Conservation (phyloP, 257 asterid genomes). For the Solanum bulbocastanum region DNA sequence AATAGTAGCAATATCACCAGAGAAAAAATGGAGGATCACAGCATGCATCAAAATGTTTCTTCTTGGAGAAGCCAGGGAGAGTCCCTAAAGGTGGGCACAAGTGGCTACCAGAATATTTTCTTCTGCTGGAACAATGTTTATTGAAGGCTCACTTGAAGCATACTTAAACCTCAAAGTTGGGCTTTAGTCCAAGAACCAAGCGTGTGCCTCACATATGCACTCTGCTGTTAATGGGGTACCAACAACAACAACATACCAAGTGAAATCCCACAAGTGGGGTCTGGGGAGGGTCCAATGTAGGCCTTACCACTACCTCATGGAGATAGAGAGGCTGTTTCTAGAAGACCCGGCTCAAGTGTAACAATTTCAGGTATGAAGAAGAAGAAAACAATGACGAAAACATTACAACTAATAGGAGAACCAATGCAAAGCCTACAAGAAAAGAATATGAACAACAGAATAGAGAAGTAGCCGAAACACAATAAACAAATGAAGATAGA, state of each 20-base stretch:
- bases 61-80: background rate
- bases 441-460: background rate
- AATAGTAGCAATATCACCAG: background rate
- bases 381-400: background rate
- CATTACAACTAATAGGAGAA: background rate
- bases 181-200: background rate
- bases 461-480: background rate
- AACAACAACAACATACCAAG: background rate
- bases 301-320: background rate
- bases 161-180: no score
- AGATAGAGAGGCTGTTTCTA: background rate
- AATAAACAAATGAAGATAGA: background rate
- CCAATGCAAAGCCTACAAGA: background rate
- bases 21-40: background rate
- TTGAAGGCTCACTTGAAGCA: background rate
- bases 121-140: background rate
- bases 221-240: background rate
- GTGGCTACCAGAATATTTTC: background rate
- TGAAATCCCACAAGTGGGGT: background rate
- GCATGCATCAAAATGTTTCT: background rate
- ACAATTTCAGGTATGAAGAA: background rate
- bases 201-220: background rate
- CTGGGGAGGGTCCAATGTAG: background rate
- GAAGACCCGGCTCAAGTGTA: background rate
- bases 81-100: background rate